phyloP scores from a whole-genome alignment of 192 early-diverging fungal species.

The Spizellomyces sp. region DNA sequence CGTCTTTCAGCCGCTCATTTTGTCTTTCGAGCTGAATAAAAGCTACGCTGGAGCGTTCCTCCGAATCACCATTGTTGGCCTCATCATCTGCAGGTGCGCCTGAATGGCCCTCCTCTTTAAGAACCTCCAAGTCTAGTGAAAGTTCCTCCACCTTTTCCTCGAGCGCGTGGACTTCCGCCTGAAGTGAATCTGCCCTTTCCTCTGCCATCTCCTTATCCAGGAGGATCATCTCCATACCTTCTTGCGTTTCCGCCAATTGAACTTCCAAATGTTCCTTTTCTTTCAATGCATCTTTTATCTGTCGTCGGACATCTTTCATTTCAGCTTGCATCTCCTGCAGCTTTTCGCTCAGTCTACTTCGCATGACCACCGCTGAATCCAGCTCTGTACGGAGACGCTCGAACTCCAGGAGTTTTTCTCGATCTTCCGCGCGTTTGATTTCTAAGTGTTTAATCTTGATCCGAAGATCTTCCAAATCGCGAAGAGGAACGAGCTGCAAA shows the following conservation, averaged over 20 bases:
- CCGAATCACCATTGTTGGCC: neutral
- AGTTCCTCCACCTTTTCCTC: slow-evolving; percentile 84
- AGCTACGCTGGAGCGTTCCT: slow-evolving; percentile 51
- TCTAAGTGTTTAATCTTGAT: slow-evolving; percentile 78
- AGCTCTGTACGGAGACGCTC: slow-evolving; percentile 74
- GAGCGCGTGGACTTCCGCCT: slow-evolving; percentile 68
- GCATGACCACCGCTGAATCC: slow-evolving; percentile 45
- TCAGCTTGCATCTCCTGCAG: slow-evolving; percentile 75
- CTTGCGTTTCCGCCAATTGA: slow-evolving; percentile 72
- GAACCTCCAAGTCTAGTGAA: slow-evolving; percentile 65
- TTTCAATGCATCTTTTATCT: slow-evolving; percentile 52
- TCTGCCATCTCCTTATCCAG: slow-evolving; percentile 93
- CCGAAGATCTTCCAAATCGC: slow-evolving; percentile 78
- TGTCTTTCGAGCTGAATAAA: slow-evolving; percentile 73
- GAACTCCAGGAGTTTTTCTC: slow-evolving; percentile 70
- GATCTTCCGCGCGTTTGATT: slow-evolving; percentile 79
- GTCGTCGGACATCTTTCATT: slow-evolving; percentile 60
- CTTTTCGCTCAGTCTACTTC: slow-evolving; percentile 50
- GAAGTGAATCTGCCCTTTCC: slow-evolving; percentile 75
- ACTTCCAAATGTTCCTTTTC: slow-evolving; percentile 71
- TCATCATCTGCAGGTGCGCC: slow-evolving; percentile 1
- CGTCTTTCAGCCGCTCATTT: slow-evolving; percentile 87
- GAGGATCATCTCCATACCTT: slow-evolving; percentile 81
- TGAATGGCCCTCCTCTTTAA: slow-evolving; percentile 55
- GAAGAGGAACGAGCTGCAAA: slow-evolving; percentile 13